A percentile compares a stretch with the other conserved stretches of the same genome.
phyloP scores from a whole-genome alignment of 768 basidiomycete genomes.

The Tricholomella constricta region DNA sequence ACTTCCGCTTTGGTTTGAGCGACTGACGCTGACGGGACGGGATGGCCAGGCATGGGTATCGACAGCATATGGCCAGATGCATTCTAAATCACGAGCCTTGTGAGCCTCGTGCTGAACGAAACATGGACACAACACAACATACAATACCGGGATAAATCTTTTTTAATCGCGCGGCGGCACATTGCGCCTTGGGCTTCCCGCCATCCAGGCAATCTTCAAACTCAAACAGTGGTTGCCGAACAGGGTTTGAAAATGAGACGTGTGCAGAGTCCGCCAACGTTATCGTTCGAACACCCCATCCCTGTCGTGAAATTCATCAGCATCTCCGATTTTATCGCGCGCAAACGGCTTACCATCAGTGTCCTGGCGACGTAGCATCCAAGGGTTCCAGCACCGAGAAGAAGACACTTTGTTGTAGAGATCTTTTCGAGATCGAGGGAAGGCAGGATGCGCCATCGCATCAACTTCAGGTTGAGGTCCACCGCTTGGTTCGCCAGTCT shows the following conservation, averaged over 20 bases:
- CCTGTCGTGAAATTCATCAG: conserved; percentile 47
- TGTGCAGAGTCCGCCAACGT: conserved; percentile 89
- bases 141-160: conserved; percentile 94
- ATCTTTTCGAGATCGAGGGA: conserved; percentile 87
- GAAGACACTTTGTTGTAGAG: conserved; percentile 72
- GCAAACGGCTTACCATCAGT: conserved; percentile 66
- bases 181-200: conserved; percentile 91
- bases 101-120: not conserved
- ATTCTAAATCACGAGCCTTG: conserved; percentile 51
- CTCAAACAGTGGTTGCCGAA: conserved; percentile 94
- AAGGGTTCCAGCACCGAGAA: conserved; percentile 94
- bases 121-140: not conserved
- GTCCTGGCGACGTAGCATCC: conserved; percentile 95
- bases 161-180: conserved; percentile 82
- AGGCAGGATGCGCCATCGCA: conserved; percentile 97
- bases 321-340: not conserved
- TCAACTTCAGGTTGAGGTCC: conserved; percentile 95
- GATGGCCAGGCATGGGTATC: conserved; percentile 98
- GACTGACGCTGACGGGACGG: conserved; percentile 56
- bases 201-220: conserved; percentile 93
- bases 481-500: conserved; percentile 96
- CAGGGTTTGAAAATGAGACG: conserved; percentile 97
- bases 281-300: conserved; percentile 94
- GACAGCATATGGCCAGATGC: conserved; percentile 76
- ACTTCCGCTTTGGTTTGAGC: conserved; percentile 70